Percentiles rank a stretch among this genome's conserved stretches.
phyloP scores from a whole-genome alignment of 2,329 filamentous ascomycete genomes.

The Aspergillus alliaceus region DNA sequence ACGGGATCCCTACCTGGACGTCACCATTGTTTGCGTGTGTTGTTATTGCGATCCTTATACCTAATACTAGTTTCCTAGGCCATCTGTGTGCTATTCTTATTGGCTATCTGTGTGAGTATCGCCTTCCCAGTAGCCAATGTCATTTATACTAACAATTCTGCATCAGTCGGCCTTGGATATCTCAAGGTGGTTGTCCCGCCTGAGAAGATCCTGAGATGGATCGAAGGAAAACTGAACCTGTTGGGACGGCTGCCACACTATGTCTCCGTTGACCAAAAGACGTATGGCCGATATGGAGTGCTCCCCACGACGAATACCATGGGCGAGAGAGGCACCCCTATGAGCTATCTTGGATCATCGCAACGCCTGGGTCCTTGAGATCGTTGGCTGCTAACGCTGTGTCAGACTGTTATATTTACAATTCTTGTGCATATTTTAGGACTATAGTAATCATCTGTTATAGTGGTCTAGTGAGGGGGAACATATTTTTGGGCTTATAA shows the following conservation, averaged over 20 bases:
- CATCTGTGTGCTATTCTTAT: slow-evolving; percentile 81
- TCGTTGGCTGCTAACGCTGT: background rate
- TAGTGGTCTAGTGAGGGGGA: background rate
- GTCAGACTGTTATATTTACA: slow-evolving; percentile 5
- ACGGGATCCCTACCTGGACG: slow-evolving; percentile 86
- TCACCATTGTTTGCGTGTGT: slow-evolving; percentile 77
- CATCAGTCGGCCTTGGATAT: slow-evolving; percentile 76
- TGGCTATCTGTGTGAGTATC: slow-evolving; percentile 76
- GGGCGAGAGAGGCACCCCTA: slow-evolving; percentile 40
- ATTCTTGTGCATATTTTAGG: slow-evolving; percentile 34
- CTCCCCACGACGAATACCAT: slow-evolving; percentile 60
- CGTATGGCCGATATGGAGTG: slow-evolving; percentile 87
- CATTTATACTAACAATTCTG: slow-evolving; percentile 7
- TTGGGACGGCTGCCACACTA: slow-evolving; percentile 84
- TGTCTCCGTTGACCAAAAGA: slow-evolving; percentile 93
- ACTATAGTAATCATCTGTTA: slow-evolving; percentile 11
- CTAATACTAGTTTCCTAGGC: slow-evolving; percentile 79
- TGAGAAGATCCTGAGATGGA: slow-evolving; percentile 81
- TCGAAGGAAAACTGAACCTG: slow-evolving; percentile 85
- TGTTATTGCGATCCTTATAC: slow-evolving; percentile 73
- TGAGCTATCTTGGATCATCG: slow-evolving; percentile 62
- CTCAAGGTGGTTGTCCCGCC: slow-evolving; percentile 87
- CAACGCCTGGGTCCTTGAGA: slow-evolving; percentile 69
- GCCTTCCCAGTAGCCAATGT: background rate
- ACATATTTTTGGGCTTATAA: background rate